Evolutionary conservation across 805 yeast species (phyloP).

Genomic region (Candida golubevii): DNA sequence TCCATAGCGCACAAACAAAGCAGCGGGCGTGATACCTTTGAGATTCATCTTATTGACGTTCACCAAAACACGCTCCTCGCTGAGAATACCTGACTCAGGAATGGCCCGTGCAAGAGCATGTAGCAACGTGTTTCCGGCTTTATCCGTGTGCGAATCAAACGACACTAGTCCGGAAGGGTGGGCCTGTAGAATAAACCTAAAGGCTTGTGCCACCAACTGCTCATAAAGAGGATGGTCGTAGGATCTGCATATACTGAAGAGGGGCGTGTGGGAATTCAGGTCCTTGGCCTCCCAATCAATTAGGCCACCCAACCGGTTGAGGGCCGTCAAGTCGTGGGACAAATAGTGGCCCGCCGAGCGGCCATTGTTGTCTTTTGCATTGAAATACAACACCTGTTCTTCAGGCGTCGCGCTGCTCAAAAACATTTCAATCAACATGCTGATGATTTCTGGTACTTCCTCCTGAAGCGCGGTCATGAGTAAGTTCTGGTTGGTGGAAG

Average conservation of each 20-base stretch:
- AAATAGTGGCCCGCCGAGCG: conserved; percentile 74
- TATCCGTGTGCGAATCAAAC: conserved; percentile 64
- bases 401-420: conserved; percentile 34
- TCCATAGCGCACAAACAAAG: conserved; percentile 65
- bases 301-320: conserved; percentile 49
- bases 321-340: conserved; percentile 50
- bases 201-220: conserved; percentile 42
- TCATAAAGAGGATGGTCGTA: conserved; percentile 72
- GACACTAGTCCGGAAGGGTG: conserved; percentile 44
- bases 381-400: conserved; percentile 50
- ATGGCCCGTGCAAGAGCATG: conserved; percentile 63
- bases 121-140: conserved; percentile 67
- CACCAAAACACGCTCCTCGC: conserved; percentile 25
- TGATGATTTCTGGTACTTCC: conserved; percentile 44
- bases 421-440: conserved; percentile 42
- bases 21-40: conserved; percentile 62
- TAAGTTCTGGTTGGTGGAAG: conserved; percentile 48
- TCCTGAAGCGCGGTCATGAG: conserved; percentile 58
- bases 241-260: conserved; percentile 69
- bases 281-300: conserved; percentile 72
- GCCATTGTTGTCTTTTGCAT: conserved; percentile 45
- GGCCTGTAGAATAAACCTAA: conserved; percentile 36
- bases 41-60: conserved; percentile 56
- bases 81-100: conserved; percentile 22
- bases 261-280: conserved; percentile 66